phyloP scores from a whole-genome alignment of 1,139 yeast genomes.

The Saccharomyces hybrid region DNA sequence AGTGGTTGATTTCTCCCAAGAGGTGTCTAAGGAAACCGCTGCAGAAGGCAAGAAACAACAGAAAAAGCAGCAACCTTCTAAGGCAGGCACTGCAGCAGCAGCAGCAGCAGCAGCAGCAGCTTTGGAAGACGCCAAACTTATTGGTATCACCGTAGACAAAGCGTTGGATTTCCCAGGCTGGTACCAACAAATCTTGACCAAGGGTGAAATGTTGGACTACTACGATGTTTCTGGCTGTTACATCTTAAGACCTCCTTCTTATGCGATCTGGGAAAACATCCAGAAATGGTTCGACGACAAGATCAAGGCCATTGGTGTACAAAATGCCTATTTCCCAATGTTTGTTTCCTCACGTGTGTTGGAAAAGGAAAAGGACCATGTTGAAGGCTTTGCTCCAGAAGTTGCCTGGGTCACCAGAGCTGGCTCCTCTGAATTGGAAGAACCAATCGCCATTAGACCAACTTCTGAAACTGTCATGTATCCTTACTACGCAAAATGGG shows the following conservation, averaged over 20 bases:
- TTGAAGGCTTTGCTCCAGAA: constrained; percentile 99
- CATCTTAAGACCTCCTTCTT: constrained; percentile 93
- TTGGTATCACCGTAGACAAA: constrained; percentile 95
- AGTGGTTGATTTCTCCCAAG: constrained; percentile 51
- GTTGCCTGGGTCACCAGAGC: constrained; percentile 99
- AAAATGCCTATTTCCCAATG: constrained; percentile 97
- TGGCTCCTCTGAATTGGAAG: constrained; percentile 88
- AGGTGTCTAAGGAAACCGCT: constrained; percentile 25
- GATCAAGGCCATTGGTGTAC: constrained; percentile 84
- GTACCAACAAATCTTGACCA: constrained; percentile 93
- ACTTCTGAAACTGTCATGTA: constrained; percentile 99
- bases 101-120: constrained; percentile 19
- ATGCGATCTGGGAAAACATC: constrained; percentile 89
- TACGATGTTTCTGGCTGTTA: constrained; percentile 99
- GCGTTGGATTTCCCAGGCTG: constrained; percentile 88
- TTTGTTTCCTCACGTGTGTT: constrained; percentile 88
- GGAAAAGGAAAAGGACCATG: constrained; percentile 97
- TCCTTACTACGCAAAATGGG: constrained; percentile 99
- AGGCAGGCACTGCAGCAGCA: constrained; percentile 31
- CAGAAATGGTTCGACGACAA: constrained; percentile 77
- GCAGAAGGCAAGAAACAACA: constrained; percentile 10
- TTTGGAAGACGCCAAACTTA: constrained; percentile 82
- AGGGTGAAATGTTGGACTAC: constrained; percentile 97
- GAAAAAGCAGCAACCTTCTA: constrained; percentile 23
- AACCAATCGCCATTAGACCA: constrained; percentile 98